Evolutionary conservation across 116 monocot genomes (phyloP).

Genomic region (Iris pallida): DNA sequence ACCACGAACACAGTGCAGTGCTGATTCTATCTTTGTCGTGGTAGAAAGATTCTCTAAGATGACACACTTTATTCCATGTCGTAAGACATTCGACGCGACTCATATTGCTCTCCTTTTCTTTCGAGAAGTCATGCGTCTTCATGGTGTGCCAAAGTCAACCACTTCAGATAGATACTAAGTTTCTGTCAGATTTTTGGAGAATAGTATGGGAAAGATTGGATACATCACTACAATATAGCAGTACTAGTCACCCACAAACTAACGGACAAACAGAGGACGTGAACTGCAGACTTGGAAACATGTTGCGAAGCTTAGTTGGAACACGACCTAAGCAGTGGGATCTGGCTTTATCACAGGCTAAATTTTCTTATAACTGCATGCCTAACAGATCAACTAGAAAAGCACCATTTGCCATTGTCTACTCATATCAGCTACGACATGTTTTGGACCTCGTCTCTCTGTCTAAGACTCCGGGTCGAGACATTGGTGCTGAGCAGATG

Average conservation of each 20-base stretch:
- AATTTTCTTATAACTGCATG: neutral
- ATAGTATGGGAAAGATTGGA: neutral
- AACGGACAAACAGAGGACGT: slow-evolving; percentile 7
- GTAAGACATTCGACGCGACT: slow-evolving; percentile 5
- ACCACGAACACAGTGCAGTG: neutral
- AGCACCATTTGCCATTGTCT: too few relatives aligned
- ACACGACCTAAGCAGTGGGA: slow-evolving; percentile 1
- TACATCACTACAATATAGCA: neutral
- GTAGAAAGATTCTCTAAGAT: slow-evolving; percentile 9
- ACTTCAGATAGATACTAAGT: slow-evolving; percentile 1
- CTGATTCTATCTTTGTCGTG: neutral
- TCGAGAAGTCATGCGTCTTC: neutral
- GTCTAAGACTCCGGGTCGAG: too few relatives aligned
- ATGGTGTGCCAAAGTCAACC: neutral
- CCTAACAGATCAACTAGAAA: too few relatives aligned
- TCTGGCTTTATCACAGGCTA: neutral
- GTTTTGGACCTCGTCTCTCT: too few relatives aligned
- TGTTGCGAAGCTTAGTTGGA: neutral
- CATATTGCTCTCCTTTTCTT: slow-evolving; percentile 1
- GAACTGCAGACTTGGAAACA: slow-evolving; percentile 6
- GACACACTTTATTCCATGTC: slow-evolving; percentile 5
- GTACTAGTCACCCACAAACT: slow-evolving; percentile 6
- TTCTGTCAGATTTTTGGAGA: neutral
- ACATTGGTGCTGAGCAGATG: too few relatives aligned
- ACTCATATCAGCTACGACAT: too few relatives aligned